Evolutionary conservation across 371 early-diverging fungal species (phyloP).

Genomic region (Chytridiales sp.): DNA sequence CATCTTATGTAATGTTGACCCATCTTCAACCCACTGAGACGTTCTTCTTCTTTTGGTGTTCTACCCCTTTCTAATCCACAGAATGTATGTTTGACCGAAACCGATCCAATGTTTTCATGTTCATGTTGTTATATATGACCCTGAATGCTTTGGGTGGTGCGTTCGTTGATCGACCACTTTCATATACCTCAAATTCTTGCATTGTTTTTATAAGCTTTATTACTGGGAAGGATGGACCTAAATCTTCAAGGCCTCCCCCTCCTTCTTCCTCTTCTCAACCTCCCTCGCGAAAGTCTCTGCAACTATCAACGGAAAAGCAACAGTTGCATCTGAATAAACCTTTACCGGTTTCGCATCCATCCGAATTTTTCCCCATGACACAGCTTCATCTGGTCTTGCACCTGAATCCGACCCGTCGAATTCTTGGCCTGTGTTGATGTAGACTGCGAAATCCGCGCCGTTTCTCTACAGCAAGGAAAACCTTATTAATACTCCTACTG

Average conservation of each 20-base stretch:
- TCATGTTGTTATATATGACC: too few relatives aligned
- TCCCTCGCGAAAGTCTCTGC: slow-evolving; percentile 85
- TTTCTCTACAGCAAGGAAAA: slow-evolving; percentile 67
- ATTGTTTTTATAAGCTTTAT: too few relatives aligned
- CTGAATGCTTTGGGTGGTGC: too few relatives aligned
- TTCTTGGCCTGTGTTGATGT: slow-evolving; percentile 98
- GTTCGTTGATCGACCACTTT: too few relatives aligned
- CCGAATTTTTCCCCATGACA: slow-evolving; percentile 99
- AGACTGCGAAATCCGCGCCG: slow-evolving; percentile 98
- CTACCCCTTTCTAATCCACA: too few relatives aligned
- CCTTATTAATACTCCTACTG: neutral
- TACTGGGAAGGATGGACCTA: too few relatives aligned
- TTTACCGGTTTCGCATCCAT: slow-evolving; percentile 88
- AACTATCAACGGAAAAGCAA: slow-evolving; percentile 94
- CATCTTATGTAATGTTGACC: too few relatives aligned
- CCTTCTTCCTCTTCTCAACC: slow-evolving; percentile 16
- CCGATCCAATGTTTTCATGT: too few relatives aligned
- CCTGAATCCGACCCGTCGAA: slow-evolving; percentile 99
- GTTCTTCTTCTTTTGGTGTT: too few relatives aligned
- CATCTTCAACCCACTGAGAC: too few relatives aligned
- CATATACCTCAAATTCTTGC: too few relatives aligned
- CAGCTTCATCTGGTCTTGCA: slow-evolving; percentile 98
- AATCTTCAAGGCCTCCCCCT: neutral
- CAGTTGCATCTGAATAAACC: slow-evolving; percentile 94
- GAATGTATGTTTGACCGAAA: too few relatives aligned